phyloP scores from a whole-genome alignment of 164 flowering plant species.

The grape (Vitis vinifera) region ASM3070453v1 NC_081815.1:3434501-3435000 shows the following conservation, averaged over 20 bases:
- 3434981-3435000: background rate
- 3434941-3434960: background rate
- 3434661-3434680: no score
- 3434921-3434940: conserved; percentile 10
- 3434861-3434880: conserved; percentile 24
- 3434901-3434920: conserved; percentile 31
- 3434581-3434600: no score
- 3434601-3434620: no score
- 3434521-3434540: no score
- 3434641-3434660: no score
- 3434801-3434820: background rate
- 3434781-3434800: background rate
- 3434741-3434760: background rate
- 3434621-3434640: no score
- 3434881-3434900: conserved; percentile 28
- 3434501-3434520: no score
- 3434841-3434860: background rate
- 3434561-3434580: no score
- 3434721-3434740: background rate
- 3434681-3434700: background rate
- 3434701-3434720: background rate
- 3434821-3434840: background rate
- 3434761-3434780: background rate
- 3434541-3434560: no score
- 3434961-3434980: background rate